Percentiles rank a stretch among this genome's conserved stretches.
Evolutionary conservation across 371 early-diverging fungal species (phyloP).

Genomic region (Syncephalastrum racemosum): DNA sequence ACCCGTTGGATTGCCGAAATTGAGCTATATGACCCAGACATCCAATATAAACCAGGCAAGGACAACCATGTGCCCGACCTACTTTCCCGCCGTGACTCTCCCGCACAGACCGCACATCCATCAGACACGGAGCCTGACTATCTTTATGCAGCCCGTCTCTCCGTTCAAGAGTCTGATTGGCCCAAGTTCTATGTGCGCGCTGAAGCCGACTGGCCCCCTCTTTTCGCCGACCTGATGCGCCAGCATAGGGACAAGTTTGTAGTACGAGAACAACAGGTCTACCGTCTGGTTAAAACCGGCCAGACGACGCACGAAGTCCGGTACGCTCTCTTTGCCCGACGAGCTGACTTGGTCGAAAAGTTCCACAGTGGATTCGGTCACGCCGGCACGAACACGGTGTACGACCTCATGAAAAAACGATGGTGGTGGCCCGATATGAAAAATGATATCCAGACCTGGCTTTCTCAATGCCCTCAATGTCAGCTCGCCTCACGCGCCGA

Average conservation of each 20-base stretch:
- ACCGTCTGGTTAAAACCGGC: not conserved
- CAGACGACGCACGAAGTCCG: conserved; percentile 5
- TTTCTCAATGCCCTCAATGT: conserved; percentile 1
- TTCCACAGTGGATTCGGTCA: conserved; percentile 28
- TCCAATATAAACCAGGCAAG: too few relatives aligned
- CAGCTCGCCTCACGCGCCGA: conserved; percentile 3
- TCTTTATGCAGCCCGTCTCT: too few relatives aligned
- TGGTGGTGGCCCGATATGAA: conserved; percentile 35
- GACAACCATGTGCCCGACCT: conserved; percentile 25
- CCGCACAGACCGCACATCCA: not conserved
- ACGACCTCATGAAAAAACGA: conserved; percentile 15
- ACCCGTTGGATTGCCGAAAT: conserved; percentile 30
- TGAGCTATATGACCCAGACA: conserved; percentile 26
- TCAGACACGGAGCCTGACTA: too few relatives aligned
- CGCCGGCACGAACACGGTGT: conserved; percentile 8
- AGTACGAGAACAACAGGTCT: not conserved
- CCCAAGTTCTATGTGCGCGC: conserved; percentile 7
- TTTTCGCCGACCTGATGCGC: not conserved
- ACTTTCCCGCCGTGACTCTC: conserved; percentile 12
- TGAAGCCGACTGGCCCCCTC: conserved; percentile 9
- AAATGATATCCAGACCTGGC: conserved; percentile 4
- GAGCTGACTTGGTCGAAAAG: conserved; percentile 10
- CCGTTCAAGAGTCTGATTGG: too few relatives aligned
- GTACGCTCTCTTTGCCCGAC: conserved; percentile 3
- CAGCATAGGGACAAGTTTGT: conserved; percentile 11